Evolutionary conservation across 129 eudicot genomes (phyloP).

Genomic region (Chrysanthemum lavandulifolium): DNA sequence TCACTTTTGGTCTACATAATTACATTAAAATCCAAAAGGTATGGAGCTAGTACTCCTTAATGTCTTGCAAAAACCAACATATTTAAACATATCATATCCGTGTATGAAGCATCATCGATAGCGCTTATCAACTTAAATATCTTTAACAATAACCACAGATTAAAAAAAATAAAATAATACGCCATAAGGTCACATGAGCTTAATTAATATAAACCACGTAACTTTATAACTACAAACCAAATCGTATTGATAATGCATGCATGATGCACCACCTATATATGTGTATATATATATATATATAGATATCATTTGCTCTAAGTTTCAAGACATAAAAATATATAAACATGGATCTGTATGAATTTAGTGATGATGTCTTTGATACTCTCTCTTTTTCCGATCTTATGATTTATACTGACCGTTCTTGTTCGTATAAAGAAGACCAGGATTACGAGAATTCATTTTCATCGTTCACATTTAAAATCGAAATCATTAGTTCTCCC

Average conservation of each 20-base stretch:
- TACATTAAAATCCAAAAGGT: too few species aligned
- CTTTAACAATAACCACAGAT: too few species aligned
- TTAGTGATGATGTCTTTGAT: slow-evolving; percentile 26
- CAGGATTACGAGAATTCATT: slow-evolving; percentile 13
- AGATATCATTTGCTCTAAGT: neutral
- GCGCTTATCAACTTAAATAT: too few species aligned
- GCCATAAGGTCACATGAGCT: neutral
- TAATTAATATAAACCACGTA: neutral
- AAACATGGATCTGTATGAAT: slow-evolving; percentile 30
- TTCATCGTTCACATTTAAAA: slow-evolving; percentile 28
- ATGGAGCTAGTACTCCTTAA: too few species aligned
- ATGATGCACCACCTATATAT: neutral
- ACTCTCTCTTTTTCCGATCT: slow-evolving; percentile 41
- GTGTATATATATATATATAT: neutral
- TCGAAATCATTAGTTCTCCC: neutral
- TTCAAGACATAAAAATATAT: neutral
- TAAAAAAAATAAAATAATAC: neutral
- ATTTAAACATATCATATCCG: too few species aligned
- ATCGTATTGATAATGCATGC: neutral
- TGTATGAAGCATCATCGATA: neutral
- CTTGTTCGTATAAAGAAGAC: slow-evolving; percentile 19
- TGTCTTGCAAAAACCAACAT: too few species aligned
- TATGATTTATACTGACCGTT: slow-evolving; percentile 32
- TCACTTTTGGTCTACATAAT: too few species aligned
- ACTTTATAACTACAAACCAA: neutral